A percentile compares a stretch with the other conserved stretches of the same genome.
Conservation (phyloP, 2,329 filamentous ascomycete species). For the Alternaria consortialis region DNA sequence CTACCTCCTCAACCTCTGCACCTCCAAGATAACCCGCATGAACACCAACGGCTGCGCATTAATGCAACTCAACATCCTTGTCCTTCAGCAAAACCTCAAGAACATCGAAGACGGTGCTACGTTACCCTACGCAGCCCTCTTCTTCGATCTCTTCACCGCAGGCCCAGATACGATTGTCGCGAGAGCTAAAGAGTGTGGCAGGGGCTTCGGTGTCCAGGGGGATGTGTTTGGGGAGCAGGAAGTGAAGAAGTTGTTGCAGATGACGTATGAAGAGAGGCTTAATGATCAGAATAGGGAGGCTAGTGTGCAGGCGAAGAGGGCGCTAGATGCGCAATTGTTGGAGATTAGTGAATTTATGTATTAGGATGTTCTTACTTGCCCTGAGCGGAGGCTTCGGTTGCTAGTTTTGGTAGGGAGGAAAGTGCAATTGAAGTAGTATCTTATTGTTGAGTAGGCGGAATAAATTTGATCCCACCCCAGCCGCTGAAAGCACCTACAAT, state of each 20-base stretch:
- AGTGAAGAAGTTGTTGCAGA: constrained; percentile 53
- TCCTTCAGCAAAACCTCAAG: constrained; percentile 95
- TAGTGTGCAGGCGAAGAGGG: constrained; percentile 69
- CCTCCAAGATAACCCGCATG: constrained; percentile 79
- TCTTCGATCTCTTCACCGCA: constrained; percentile 72
- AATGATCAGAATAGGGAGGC: constrained; percentile 74
- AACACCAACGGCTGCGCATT: constrained; percentile 83
- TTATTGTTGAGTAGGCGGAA: not conserved
- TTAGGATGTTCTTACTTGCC: constrained; percentile 10
- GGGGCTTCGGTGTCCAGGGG: constrained; percentile 34
- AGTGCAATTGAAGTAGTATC: not conserved
- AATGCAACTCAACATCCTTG: constrained; percentile 92
- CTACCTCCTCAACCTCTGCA: constrained; percentile 72
- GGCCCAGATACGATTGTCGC: constrained; percentile 72
- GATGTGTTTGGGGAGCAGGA: constrained; percentile 50
- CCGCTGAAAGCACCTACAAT: not conserved
- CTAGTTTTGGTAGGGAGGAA: not conserved
- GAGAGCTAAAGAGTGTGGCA: constrained; percentile 62
- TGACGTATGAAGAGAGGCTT: constrained; percentile 60
- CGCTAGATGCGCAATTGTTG: constrained; percentile 74
- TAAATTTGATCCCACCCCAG: not conserved
- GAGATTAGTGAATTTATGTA: constrained; percentile 76
- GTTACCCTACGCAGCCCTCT: constrained; percentile 70
- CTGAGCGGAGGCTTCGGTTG: not conserved
- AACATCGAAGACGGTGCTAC: constrained; percentile 80